phyloP scores from a whole-genome alignment of 2,329 filamentous ascomycete genomes.

The Cyanodermella asteris region DNA sequence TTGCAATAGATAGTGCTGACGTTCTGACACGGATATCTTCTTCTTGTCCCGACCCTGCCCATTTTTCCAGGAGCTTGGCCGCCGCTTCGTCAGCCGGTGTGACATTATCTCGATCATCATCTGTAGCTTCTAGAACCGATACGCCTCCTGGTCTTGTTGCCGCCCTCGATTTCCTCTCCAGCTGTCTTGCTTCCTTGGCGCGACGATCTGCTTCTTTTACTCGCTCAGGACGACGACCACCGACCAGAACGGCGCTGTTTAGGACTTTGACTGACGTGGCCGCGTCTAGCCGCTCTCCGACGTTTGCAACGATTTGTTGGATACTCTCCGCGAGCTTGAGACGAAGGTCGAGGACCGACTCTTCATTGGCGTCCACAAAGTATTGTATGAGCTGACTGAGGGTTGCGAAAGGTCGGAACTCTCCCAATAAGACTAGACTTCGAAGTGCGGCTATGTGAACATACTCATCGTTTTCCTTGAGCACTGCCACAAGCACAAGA shows the following conservation, averaged over 20 bases:
- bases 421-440: constrained; percentile 18
- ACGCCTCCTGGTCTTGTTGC: too few relatives aligned
- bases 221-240: constrained; percentile 17
- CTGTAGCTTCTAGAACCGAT: constrained; percentile 7
- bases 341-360: constrained; percentile 16
- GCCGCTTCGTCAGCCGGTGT: constrained; percentile 9
- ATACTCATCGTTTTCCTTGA: constrained; percentile 19
- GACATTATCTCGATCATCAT: constrained; percentile 6
- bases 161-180: constrained; percentile 10
- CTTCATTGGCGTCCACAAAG: constrained; percentile 18
- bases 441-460: constrained; percentile 23
- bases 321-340: constrained; percentile 20
- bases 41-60: constrained; percentile 11
- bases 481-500: constrained; percentile 17
- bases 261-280: constrained; percentile 17
- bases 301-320: constrained; percentile 18
- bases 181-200: constrained; percentile 11
- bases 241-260: constrained; percentile 18
- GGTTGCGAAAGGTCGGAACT: constrained; percentile 19
- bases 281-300: constrained; percentile 17
- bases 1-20: constrained; percentile 22
- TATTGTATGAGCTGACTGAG: constrained; percentile 18
- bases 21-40: constrained; percentile 21
- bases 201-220: constrained; percentile 13
- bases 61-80: constrained; percentile 6